phyloP scores from a whole-genome alignment of 805 yeast genomes.

The Yamadazyma insecticola region DNA sequence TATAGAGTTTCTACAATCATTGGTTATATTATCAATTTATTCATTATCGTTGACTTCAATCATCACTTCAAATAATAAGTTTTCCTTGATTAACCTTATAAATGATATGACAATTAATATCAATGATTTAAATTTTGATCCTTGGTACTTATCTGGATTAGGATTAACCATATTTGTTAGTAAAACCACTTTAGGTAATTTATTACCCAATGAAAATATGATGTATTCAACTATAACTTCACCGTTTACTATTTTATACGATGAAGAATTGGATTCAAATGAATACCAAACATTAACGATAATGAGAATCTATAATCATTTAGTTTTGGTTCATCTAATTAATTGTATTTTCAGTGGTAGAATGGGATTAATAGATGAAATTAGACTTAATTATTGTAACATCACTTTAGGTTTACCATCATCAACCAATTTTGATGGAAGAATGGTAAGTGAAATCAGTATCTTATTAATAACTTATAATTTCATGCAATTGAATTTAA shows the following conservation, averaged over 20 bases:
- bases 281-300: conserved; percentile 52
- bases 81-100: neutral
- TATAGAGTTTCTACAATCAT: conserved; percentile 63
- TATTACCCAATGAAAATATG: conserved; percentile 16
- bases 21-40: conserved; percentile 62
- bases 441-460: conserved; percentile 74
- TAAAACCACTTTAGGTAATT: conserved; percentile 42
- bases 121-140: conserved; percentile 52
- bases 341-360: conserved; percentile 64
- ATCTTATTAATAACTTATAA: conserved; percentile 56
- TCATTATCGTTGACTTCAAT: conserved; percentile 54
- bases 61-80: conserved; percentile 11
- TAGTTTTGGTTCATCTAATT: conserved; percentile 63
- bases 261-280: conserved; percentile 26
- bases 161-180: conserved; percentile 63
- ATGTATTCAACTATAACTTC: conserved; percentile 7
- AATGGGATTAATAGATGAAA: conserved; percentile 56
- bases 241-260: conserved; percentile 27
- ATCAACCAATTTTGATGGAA: conserved; percentile 76
- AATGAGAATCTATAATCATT: conserved; percentile 67
- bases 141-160: conserved; percentile 63
- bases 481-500: conserved; percentile 42
- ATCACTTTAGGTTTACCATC: conserved; percentile 51
- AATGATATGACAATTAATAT: conserved; percentile 9
- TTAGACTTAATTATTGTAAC: conserved; percentile 54